phyloP scores from a whole-genome alignment of 2,329 filamentous ascomycete genomes.

The Zymoseptoria ardabiliae region DNA sequence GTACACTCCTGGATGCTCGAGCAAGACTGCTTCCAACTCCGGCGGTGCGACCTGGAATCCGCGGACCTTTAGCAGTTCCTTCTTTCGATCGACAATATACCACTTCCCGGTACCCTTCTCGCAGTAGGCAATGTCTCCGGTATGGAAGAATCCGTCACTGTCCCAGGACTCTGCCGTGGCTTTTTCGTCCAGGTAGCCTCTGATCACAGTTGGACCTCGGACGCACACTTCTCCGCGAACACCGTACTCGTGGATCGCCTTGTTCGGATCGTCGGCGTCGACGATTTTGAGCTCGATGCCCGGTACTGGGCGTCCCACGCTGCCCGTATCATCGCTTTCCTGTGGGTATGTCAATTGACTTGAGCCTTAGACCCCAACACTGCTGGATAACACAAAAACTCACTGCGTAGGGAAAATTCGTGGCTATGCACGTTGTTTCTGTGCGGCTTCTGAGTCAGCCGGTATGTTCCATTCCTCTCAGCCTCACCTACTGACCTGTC shows the following conservation, averaged over 20 bases:
- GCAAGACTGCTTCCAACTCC: slow-evolving; percentile 71
- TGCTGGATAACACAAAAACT: too few species aligned
- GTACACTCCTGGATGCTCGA: slow-evolving; percentile 63
- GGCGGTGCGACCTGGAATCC: slow-evolving; percentile 77
- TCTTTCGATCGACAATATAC: slow-evolving; percentile 76
- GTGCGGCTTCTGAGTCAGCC: background rate
- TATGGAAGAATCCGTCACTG: slow-evolving; percentile 54
- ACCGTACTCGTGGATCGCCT: slow-evolving; percentile 62
- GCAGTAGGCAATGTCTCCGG: slow-evolving; percentile 56
- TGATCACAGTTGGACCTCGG: slow-evolving; percentile 64
- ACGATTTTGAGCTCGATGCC: slow-evolving; percentile 59
- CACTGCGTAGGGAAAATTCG: slow-evolving; percentile 49
- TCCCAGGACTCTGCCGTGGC: slow-evolving; percentile 65
- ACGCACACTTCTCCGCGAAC: slow-evolving; percentile 74
- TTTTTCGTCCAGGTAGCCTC: slow-evolving; percentile 66
- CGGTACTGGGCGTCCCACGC: slow-evolving; percentile 62
- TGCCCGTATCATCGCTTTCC: slow-evolving; percentile 61
- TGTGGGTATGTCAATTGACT: too few species aligned
- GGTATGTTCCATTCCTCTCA: background rate
- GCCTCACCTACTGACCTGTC: background rate
- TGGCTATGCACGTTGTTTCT: slow-evolving; percentile 61
- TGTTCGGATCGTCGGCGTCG: slow-evolving; percentile 51
- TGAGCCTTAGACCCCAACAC: too few species aligned
- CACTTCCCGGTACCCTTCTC: slow-evolving; percentile 74
- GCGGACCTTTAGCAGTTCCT: slow-evolving; percentile 50